Evolutionary conservation across 495 filamentous ascomycete genomes (phyloP).

Genomic region (Wilcoxina mikolae): DNA sequence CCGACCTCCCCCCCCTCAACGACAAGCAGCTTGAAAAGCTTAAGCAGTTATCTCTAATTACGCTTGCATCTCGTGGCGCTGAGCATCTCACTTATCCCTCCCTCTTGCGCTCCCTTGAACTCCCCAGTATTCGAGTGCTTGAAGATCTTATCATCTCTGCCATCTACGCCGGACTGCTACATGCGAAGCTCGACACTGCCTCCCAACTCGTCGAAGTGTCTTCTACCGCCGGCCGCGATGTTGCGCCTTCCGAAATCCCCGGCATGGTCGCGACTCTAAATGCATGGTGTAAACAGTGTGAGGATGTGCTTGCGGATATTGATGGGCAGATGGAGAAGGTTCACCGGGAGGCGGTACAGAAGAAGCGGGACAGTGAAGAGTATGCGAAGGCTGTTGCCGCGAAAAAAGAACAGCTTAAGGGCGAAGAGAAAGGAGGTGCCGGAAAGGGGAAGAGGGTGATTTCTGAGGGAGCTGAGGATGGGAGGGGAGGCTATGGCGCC

Average conservation of each 20-base stretch:
- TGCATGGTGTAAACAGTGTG: conserved; percentile 64
- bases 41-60: conserved; percentile 74
- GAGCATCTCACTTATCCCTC: conserved; percentile 52
- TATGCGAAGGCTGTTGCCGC: conserved; percentile 17
- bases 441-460: conserved; percentile 35
- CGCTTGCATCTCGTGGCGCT: conserved; percentile 47
- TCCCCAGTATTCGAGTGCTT: conserved; percentile 53
- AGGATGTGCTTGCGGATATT: conserved; percentile 55
- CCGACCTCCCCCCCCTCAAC: conserved; percentile 55
- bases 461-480: conserved; percentile 33
- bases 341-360: conserved; percentile 34
- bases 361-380: conserved; percentile 31
- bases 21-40: conserved; percentile 68
- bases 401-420: conserved; percentile 15
- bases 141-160: conserved; percentile 81
- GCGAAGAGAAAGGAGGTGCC: conserved; percentile 29
- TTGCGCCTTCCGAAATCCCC: conserved; percentile 52
- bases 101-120: conserved; percentile 51
- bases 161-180: conserved; percentile 71
- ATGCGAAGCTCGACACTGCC: conserved; percentile 66
- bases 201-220: conserved; percentile 57
- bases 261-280: conserved; percentile 50
- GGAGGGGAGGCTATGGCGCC: conserved; percentile 33
- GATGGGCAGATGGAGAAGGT: conserved; percentile 40
- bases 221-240: conserved; percentile 70